Conservation (phyloP, 148 eudicot genomes). For the Arbutus unedo region DNA sequence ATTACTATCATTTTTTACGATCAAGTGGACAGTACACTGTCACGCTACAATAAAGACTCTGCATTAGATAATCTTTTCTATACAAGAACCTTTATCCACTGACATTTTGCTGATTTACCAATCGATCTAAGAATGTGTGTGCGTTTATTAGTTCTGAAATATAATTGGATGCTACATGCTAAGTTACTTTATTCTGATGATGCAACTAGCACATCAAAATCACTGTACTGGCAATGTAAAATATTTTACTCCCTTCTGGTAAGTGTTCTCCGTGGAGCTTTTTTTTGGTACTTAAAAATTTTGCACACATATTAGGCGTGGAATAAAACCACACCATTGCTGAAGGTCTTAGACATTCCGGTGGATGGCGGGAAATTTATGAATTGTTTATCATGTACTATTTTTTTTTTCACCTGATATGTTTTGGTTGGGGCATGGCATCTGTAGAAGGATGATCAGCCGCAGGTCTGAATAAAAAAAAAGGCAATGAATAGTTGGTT, state of each 20-base stretch:
- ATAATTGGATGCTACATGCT: not conserved
- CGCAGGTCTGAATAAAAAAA: not conserved
- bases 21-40: not conserved
- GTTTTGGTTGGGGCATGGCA: conserved; percentile 4
- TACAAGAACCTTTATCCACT: not conserved
- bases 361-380: not conserved
- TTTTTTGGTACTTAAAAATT: not conserved
- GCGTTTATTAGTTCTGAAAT: not conserved
- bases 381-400: not conserved
- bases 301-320: not conserved
- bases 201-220: not conserved
- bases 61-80: not conserved
- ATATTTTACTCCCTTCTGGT: not conserved
- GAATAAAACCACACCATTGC: not conserved
- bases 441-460: not conserved
- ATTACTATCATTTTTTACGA: not conserved
- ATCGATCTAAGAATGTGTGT: not conserved
- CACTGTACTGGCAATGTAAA: not conserved
- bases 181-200: not conserved
- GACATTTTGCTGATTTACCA: not conserved
- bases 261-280: not conserved
- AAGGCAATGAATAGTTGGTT: not conserved
- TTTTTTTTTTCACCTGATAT: not conserved
- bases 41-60: not conserved
- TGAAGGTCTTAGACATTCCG: not conserved